Evolutionary conservation across 352 stramenopile species (phyloP), one percentile per base, ranked within the genome.

Genomic region (Pilasporangium apinafurcum): DNA sequence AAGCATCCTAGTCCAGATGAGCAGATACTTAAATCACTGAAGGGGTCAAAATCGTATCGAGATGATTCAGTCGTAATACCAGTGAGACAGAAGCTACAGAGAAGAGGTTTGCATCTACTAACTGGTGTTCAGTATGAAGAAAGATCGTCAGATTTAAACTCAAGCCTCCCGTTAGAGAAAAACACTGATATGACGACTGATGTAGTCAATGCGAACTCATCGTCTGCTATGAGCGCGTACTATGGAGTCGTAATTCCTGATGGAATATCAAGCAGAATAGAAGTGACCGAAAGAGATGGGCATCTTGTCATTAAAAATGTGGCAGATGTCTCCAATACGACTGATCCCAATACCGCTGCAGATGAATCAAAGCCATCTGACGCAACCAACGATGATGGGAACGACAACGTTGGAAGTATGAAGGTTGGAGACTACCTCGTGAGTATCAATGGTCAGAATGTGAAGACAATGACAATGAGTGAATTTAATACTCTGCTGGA

Each of bases 1-100:
- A 77, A 76, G 20, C 77, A 86, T 14, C 77, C 74, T 1, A 87
- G 67, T 46, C 42, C 52, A 0, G 81, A 93, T 35, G 78, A 90
- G 20, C 68, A 84, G 33, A 25, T 85, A 38, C 52, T 93, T 8
- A 93, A 91, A 42, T 53, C 69, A 20, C 60, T 93, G 4, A 87
- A 87, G 41, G 81, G 81, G 22, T 68, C 65, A 5, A 85, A 87
- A 53, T 79, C 68, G 21, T 83, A 71, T 44, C 72, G 73, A 30
- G 72, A 89, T 46, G 81, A 93, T 25, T 70, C 70, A 1, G 46
- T 83, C 16, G 62, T 86, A 6, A 45, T 71, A 0, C 66, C 72
- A 13, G 42, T 90, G 21, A 76, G 81, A 1, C 42, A 67, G 8
- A 53, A 52, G 14, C 53, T 83, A 10, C 28, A 60, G 3, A 56